Percentiles rank a stretch among this genome's conserved stretches.
Evolutionary conservation across 768 basidiomycete species (phyloP).

Genomic region (Mycena epipterygia): DNA sequence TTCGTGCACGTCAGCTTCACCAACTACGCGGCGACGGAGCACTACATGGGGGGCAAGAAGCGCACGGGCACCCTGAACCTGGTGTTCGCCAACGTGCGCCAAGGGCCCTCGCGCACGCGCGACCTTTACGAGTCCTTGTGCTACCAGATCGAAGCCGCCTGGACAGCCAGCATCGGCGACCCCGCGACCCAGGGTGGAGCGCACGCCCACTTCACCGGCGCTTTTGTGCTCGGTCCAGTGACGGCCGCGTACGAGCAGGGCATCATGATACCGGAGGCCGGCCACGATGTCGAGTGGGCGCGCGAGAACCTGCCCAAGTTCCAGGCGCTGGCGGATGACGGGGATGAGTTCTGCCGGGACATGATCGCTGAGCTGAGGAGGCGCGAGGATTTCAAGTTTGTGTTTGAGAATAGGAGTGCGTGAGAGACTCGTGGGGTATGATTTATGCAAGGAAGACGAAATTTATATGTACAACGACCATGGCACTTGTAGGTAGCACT

Average conservation of each 20-base stretch:
- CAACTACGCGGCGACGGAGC: constrained; percentile 21
- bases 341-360: constrained; percentile 24
- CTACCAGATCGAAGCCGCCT: constrained; percentile 20
- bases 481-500: constrained; percentile 15
- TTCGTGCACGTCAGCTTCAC: constrained; percentile 22
- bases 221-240: constrained; percentile 18
- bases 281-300: constrained; percentile 21
- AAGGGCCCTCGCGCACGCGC: constrained; percentile 13
- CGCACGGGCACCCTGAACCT: constrained; percentile 18
- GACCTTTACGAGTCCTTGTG: constrained; percentile 24
- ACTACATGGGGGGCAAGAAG: constrained; percentile 24
- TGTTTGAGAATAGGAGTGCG: constrained; percentile 24
- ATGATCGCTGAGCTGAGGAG: constrained; percentile 23
- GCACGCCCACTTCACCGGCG: constrained; percentile 12
- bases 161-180: constrained; percentile 17
- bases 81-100: constrained; percentile 18
- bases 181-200: constrained; percentile 8
- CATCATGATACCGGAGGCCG: constrained; percentile 4
- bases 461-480: constrained; percentile 14
- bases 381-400: constrained; percentile 24
- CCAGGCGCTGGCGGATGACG: constrained; percentile 23
- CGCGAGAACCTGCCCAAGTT: constrained; percentile 21
- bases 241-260: constrained; percentile 20
- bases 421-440: constrained; percentile 13
- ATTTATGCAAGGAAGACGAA: no score